These are phyloP conservation scores for peach (Prunus persica) DNA, from an alignment of 306 rosid species.

Conservation along the genomic window DNA sequence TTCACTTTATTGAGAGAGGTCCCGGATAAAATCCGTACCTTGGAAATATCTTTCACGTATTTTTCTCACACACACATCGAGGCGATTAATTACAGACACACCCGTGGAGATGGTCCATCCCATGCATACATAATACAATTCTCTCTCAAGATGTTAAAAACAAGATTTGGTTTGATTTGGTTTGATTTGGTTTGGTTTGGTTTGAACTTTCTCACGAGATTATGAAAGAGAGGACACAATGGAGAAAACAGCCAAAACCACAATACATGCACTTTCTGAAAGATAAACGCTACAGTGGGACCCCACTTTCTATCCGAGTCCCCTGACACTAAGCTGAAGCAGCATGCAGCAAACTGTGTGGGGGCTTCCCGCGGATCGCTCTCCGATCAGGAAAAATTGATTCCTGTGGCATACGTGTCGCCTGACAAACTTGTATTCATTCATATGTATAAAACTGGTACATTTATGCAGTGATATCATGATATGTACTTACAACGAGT, in stretches of 20 bases:
- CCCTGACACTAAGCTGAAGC: conserved; percentile 38
- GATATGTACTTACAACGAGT: not conserved
- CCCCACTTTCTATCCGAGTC: conserved; percentile 34
- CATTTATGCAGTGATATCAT: not conserved
- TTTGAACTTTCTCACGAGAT: not conserved
- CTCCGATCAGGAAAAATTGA: conserved; percentile 18
- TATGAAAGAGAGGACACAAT: not conserved
- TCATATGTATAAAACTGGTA: no score
- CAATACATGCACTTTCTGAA: conserved; percentile 1
- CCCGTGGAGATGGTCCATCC: no score
- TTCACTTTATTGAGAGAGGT: no score
- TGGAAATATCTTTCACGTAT: accelerated
- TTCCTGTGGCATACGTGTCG: not conserved
- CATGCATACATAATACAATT: not conserved
- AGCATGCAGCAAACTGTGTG: conserved; percentile 28
- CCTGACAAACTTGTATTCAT: not conserved
- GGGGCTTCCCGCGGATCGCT: conserved; percentile 58
- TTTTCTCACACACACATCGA: no score
- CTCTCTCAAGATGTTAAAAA: not conserved
- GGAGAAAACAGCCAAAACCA: conserved; percentile 10
- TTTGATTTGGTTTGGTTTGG: not conserved
- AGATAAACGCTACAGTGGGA: conserved; percentile 24
- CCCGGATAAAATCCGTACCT: no score
- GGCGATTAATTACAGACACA: no score
- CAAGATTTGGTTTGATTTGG: not conserved